These are phyloP conservation scores for Alternaria novae-zelandiae DNA, from an alignment of 2,329 filamentous ascomycete species.

Conservation along the genomic window DNA sequence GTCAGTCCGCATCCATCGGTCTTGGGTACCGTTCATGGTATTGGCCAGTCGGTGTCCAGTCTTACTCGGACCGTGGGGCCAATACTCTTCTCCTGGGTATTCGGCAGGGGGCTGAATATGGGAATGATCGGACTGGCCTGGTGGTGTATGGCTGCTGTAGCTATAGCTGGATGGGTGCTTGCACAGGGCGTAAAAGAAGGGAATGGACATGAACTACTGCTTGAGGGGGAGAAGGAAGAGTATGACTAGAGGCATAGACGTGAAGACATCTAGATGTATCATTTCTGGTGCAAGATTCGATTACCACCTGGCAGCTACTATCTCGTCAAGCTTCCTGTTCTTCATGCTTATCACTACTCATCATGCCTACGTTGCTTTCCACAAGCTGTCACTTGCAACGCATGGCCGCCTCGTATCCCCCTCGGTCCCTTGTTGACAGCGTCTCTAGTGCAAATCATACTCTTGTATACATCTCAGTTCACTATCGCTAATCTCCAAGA, in stretches of 20 bases:
- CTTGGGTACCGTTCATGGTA: conserved; percentile 63
- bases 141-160: conserved; percentile 62
- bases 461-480: background rate
- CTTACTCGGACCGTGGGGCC: conserved; percentile 67
- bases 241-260: background rate
- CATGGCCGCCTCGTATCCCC: background rate
- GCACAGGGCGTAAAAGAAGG: conserved; percentile 66
- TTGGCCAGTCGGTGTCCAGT: conserved; percentile 66
- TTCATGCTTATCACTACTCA: background rate
- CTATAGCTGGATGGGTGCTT: conserved; percentile 57
- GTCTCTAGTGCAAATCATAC: fast-evolving
- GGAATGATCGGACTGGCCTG: conserved; percentile 66
- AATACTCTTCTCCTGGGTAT: conserved; percentile 65
- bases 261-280: fast-evolving
- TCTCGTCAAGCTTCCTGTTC: background rate
- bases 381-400: background rate
- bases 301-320: background rate
- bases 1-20: conserved; percentile 62
- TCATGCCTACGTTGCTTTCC: background rate
- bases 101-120: conserved; percentile 63
- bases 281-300: background rate
- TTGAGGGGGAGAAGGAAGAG: conserved; percentile 54
- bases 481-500: too few relatives aligned
- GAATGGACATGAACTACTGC: conserved; percentile 68
- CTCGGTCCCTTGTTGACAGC: background rate